These are phyloP conservation scores for Solanum megistacrolobum DNA, from an alignment of 257 asterid genomes.

Conservation along the genomic window DNA sequence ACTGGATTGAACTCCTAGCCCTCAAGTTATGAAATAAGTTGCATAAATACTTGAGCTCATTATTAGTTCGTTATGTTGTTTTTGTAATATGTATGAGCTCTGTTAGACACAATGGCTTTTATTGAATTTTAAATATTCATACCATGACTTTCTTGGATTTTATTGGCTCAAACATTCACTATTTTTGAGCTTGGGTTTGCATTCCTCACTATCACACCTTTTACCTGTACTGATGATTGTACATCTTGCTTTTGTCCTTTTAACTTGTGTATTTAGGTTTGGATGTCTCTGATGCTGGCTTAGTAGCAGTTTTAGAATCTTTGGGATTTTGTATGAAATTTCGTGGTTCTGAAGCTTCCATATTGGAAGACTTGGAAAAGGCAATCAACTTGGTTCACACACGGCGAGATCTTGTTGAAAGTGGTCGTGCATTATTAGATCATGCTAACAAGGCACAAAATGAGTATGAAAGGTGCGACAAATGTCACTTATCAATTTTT, in stretches of 20 bases:
- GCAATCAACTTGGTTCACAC: slow-evolving; percentile 85
- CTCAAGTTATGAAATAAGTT: background rate
- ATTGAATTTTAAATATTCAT: background rate
- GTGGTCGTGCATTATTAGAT: slow-evolving; percentile 81
- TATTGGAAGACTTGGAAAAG: slow-evolving; percentile 86
- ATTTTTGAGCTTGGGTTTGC: background rate
- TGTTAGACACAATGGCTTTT: background rate
- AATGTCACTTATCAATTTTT: background rate
- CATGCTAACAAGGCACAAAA: slow-evolving; percentile 91
- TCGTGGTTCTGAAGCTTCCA: slow-evolving; percentile 92
- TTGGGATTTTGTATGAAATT: slow-evolving; percentile 93
- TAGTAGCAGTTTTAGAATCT: slow-evolving; percentile 87
- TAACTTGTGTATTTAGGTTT: slow-evolving; percentile 33
- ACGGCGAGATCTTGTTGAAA: slow-evolving; percentile 85
- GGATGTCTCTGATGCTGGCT: slow-evolving; percentile 80
- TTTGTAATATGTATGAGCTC: background rate
- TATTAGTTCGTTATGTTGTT: background rate
- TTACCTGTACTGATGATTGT: background rate
- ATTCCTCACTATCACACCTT: background rate
- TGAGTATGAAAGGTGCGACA: slow-evolving; percentile 77
- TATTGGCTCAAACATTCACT: background rate
- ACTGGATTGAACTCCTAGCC: background rate
- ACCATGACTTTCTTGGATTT: background rate
- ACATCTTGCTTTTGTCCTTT: background rate
- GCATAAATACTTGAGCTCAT: background rate